phyloP scores from a whole-genome alignment of 495 filamentous ascomycete species.

The Elaphomyces granulatus region DNA sequence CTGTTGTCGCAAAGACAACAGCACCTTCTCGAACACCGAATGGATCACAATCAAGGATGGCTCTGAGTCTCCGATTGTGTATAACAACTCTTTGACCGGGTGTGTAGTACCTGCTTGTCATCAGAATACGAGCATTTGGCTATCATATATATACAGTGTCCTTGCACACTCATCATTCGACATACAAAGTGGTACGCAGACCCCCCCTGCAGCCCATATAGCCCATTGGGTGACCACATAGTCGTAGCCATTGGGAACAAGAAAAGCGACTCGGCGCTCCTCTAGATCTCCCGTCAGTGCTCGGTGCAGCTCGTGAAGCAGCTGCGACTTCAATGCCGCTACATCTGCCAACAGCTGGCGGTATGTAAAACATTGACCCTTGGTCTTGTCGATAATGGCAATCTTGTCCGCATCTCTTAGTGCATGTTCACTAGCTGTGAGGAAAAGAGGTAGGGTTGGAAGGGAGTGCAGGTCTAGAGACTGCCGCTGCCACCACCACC shows the following conservation, averaged over 20 bases:
- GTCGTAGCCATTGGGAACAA: conserved; percentile 83
- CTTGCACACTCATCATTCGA: not conserved
- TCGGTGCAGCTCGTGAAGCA: conserved; percentile 35
- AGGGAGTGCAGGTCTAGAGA: conserved; percentile 16
- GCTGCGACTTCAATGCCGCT: conserved; percentile 44
- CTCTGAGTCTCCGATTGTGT: conserved; percentile 29
- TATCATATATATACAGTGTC: not conserved
- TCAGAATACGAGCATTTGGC: conserved; percentile 7
- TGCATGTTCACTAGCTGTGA: conserved; percentile 33
- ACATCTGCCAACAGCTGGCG: conserved; percentile 66
- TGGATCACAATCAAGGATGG: conserved; percentile 30
- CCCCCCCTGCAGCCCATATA: conserved; percentile 27
- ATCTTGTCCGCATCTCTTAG: conserved; percentile 50
- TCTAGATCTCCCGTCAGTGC: conserved; percentile 48
- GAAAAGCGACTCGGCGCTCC: conserved; percentile 65
- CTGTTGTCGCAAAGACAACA: conserved; percentile 19
- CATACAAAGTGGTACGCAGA: conserved; percentile 28
- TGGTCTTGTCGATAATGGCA: conserved; percentile 60
- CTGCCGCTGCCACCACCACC: no score
- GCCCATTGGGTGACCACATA: conserved; percentile 63
- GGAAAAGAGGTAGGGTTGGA: conserved; percentile 63
- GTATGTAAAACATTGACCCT: conserved; percentile 61
- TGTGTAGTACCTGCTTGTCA: conserved; percentile 32
- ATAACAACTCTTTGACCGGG: conserved; percentile 29
- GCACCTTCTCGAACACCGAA: conserved; percentile 24